A percentile compares a stretch with the other conserved stretches of the same genome.
phyloP scores from a whole-genome alignment of 2,329 filamentous ascomycete species.

The Ophiostoma angusticollis region DNA sequence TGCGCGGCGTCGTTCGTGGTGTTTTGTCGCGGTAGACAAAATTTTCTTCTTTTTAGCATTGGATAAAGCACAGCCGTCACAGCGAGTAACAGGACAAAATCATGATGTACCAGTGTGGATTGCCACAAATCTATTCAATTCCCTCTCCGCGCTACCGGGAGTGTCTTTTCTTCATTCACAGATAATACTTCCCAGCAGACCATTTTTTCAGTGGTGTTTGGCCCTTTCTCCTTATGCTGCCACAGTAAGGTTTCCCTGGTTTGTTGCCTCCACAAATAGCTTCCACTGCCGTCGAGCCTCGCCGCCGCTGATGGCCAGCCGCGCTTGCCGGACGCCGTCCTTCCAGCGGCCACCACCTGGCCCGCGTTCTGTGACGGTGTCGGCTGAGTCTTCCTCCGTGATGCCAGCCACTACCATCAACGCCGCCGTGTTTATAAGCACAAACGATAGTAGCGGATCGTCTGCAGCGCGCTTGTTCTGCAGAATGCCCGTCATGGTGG shows the following conservation, averaged over 20 bases:
- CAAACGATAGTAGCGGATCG: slow-evolving; percentile 82
- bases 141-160: no score
- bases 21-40: slow-evolving; percentile 26
- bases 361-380: slow-evolving; percentile 68
- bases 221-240: background rate
- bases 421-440: slow-evolving; percentile 85
- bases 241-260: slow-evolving; percentile 22
- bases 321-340: slow-evolving; percentile 76
- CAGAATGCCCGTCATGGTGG: slow-evolving; percentile 67
- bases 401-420: slow-evolving; percentile 76
- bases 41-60: background rate
- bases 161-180: no score
- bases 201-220: slow-evolving; percentile 4
- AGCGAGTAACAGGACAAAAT: no score
- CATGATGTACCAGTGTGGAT: no score
- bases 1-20: slow-evolving; percentile 35
- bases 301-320: slow-evolving; percentile 79
- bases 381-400: slow-evolving; percentile 78
- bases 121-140: no score
- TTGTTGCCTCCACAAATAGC: slow-evolving; percentile 72
- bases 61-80: no score
- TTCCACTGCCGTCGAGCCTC: slow-evolving; percentile 75
- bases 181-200: slow-evolving; percentile 2
- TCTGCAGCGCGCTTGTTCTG: slow-evolving; percentile 58
- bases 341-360: slow-evolving; percentile 88